Conservation (phyloP, 192 early-diverging fungal genomes). For the Coemansia sp. region DNA sequence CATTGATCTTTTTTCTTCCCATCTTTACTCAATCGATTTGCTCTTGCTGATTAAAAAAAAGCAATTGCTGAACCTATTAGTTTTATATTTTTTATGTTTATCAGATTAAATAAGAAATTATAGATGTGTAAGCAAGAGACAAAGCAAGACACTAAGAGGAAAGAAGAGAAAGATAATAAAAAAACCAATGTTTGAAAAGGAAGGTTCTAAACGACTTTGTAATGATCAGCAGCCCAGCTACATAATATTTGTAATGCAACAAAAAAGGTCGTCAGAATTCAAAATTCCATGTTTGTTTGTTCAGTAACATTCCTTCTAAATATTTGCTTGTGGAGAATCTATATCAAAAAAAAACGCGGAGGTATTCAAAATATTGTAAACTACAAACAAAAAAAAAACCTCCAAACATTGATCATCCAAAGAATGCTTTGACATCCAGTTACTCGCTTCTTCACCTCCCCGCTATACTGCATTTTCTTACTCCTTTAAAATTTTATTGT, state of each 20-base stretch:
- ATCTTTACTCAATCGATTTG: too few species aligned
- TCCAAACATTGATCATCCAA: background rate
- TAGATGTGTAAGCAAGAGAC: background rate
- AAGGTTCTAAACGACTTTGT: too few species aligned
- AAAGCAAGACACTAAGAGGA: background rate
- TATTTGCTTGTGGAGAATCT: background rate
- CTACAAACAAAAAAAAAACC: background rate
- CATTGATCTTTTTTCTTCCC: conserved; percentile 54
- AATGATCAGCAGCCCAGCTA: too few species aligned
- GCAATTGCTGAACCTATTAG: too few species aligned
- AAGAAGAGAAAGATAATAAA: background rate
- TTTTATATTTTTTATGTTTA: too few species aligned
- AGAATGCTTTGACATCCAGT: background rate
- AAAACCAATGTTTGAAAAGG: too few species aligned
- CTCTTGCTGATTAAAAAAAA: too few species aligned
- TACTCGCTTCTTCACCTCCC: too few species aligned
- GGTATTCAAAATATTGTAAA: too few species aligned
- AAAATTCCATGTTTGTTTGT: background rate
- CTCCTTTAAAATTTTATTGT: background rate
- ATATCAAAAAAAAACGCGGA: background rate
- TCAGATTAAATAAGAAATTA: background rate
- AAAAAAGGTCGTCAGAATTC: too few species aligned
- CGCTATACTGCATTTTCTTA: too few species aligned
- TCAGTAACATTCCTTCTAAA: background rate
- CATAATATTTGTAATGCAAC: too few species aligned